A percentile compares a stretch with the other conserved stretches of the same genome.
Evolutionary conservation across 2,329 filamentous ascomycete species (phyloP).

Genomic region (Aspergillus luchuensis): DNA sequence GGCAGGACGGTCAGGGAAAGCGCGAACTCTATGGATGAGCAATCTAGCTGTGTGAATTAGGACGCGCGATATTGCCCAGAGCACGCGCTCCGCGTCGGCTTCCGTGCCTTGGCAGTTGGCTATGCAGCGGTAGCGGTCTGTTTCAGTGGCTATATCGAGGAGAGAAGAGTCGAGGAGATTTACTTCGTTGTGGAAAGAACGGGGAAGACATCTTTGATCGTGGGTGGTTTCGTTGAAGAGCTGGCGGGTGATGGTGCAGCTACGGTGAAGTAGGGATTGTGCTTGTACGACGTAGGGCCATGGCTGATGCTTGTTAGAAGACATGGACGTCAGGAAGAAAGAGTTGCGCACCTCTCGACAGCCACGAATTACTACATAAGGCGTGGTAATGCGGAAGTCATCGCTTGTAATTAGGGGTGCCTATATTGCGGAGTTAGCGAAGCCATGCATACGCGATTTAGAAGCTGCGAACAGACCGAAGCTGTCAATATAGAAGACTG

Average conservation of each 20-base stretch:
- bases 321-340: background rate
- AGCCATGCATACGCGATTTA: background rate
- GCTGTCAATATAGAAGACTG: slow-evolving; percentile 20
- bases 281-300: slow-evolving; percentile 21
- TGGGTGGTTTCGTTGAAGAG: slow-evolving; percentile 16
- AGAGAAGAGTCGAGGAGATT: slow-evolving; percentile 18
- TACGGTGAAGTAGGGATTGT: slow-evolving; percentile 20
- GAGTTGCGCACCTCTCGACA: slow-evolving; percentile 20
- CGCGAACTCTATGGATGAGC: background rate
- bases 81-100: slow-evolving; percentile 16
- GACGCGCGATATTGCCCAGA: background rate
- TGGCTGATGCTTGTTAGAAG: background rate
- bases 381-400: slow-evolving; percentile 27
- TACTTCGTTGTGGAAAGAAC: slow-evolving; percentile 14
- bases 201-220: background rate
- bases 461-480: slow-evolving; percentile 10
- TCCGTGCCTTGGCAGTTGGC: slow-evolving; percentile 21
- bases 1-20: background rate
- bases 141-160: slow-evolving; percentile 13
- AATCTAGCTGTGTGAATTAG: slow-evolving; percentile 2
- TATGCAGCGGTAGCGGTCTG: slow-evolving; percentile 19
- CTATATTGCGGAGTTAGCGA: slow-evolving; percentile 5
- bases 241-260: slow-evolving; percentile 7
- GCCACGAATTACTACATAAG: slow-evolving; percentile 22
- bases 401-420: slow-evolving; percentile 21